Base-by-base conservation (phyloP, 495 filamentous ascomycete species). In the Copromyces sp. region DNA sequence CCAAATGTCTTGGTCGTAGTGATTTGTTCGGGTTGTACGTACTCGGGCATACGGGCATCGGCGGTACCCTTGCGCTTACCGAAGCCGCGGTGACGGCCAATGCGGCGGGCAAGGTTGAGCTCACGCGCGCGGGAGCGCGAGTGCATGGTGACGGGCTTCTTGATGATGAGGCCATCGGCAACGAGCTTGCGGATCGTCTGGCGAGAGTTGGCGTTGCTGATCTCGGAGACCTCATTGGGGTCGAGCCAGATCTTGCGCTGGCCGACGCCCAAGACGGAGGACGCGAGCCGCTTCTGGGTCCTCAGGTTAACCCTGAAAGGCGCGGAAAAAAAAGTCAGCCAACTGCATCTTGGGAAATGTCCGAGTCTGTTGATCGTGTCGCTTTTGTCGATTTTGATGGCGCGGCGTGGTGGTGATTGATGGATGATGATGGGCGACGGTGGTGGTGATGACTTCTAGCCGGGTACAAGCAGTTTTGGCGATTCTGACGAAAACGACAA, bases 191-290 rank as follows among this genome's bases (percentile, higher is more conserved):
- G 96, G 92, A 99, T 92, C 79, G 95, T 98, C 88, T 98, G 94
- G 82, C 95, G 96, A 79, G 94, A 98, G 92, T 98, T 98, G 91
- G 95, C 95, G 88, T 98, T 99, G 87, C 92, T 94, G 89, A 99
- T 98, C 85, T 99, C 95, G 89, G 86, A 95, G 85, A 95, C 90
- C 89, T 99, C 95, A 86, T 96, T 98, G 84, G 95, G 95, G 88
- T 99, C 95, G 83, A 99, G 94, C 95, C 95, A 99, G 88, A 99
- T 95, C 92, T 98, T 98, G 89, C 94, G 92, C 91, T 98, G 92
- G 84, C 95, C 95, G 89, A 93, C 95, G 88, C 94, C 94, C 83
- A 95, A 91, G 82, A 99, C 95, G 84, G 94, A 93, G 82, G 95
- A 93, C 82, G 95, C 96, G 80, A 99, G 95, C 86, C 96, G 95